Percentiles rank a stretch among this genome's conserved stretches.
Evolutionary conservation across 768 basidiomycete genomes (phyloP).

Genomic region (Boletus rex-veris): DNA sequence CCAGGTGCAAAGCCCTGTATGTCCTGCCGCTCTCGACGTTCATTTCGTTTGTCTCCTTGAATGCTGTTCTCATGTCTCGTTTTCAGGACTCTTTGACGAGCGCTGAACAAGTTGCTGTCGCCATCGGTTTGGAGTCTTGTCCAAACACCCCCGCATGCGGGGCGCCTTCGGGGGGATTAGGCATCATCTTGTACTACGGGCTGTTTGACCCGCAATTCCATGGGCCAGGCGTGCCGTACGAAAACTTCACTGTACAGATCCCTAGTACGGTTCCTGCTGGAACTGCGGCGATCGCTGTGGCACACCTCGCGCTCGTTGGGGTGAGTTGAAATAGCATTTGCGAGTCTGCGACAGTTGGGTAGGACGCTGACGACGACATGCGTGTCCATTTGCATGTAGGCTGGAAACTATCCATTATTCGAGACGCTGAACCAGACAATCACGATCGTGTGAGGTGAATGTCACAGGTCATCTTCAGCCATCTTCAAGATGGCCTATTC

Average conservation of each 20-base stretch:
- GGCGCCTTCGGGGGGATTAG: conserved; percentile 32
- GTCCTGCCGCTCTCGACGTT: conserved; percentile 7
- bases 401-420: conserved; percentile 26
- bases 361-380: background rate
- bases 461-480: background rate
- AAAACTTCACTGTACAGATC: conserved; percentile 44
- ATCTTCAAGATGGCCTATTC: too few relatives aligned
- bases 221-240: conserved; percentile 30
- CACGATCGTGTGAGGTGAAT: conserved; percentile 14
- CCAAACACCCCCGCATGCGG: conserved; percentile 18
- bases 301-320: conserved; percentile 38
- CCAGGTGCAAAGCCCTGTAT: conserved; percentile 47
- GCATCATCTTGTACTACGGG: conserved; percentile 47
- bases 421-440: conserved; percentile 35
- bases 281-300: conserved; percentile 35
- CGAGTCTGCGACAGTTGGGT: background rate
- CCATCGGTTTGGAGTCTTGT: conserved; percentile 44
- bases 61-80: background rate
- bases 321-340: conserved; percentile 29
- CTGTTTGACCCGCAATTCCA: conserved; percentile 36
- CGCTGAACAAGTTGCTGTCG: conserved; percentile 44
- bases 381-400: conserved; percentile 23
- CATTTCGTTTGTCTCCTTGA: background rate
- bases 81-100: conserved; percentile 36
- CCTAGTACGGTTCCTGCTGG: conserved; percentile 31